Percentiles rank a stretch among this genome's conserved stretches.
phyloP scores from a whole-genome alignment of 179 eudicot species.

The Amaranthus tricolor region DNA sequence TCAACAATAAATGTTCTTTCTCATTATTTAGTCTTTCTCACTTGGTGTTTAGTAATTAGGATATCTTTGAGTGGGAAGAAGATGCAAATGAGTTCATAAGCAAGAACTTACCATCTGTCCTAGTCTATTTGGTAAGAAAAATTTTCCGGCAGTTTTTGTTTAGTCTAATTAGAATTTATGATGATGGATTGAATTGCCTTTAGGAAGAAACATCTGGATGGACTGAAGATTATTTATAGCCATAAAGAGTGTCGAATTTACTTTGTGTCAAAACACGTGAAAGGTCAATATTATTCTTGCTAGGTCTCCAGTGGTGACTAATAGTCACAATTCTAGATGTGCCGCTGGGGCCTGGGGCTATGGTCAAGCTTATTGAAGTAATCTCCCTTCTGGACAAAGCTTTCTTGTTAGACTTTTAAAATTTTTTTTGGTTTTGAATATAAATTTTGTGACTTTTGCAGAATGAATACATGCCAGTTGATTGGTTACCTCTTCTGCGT shows the following conservation, averaged over 20 bases:
- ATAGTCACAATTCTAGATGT: slow-evolving; percentile 39
- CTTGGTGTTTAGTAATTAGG: slow-evolving; percentile 41
- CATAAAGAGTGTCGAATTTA: slow-evolving; percentile 72
- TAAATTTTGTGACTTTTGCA: slow-evolving; percentile 27
- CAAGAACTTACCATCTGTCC: slow-evolving; percentile 68
- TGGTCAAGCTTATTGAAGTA: slow-evolving; percentile 64
- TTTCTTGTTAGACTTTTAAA: neutral
- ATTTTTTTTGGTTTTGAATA: slow-evolving; percentile 7
- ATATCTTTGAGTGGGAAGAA: slow-evolving; percentile 77
- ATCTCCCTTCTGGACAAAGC: neutral
- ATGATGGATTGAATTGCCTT: slow-evolving; percentile 22
- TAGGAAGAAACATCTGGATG: slow-evolving; percentile 81
- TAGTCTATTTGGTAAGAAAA: slow-evolving; percentile 40
- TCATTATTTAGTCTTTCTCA: neutral
- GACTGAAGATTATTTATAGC: slow-evolving; percentile 75
- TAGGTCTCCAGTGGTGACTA: slow-evolving; percentile 60
- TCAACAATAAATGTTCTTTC: neutral
- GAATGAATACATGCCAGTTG: slow-evolving; percentile 73
- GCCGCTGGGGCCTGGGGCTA: slow-evolving; percentile 56
- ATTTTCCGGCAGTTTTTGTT: neutral
- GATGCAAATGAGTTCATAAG: slow-evolving; percentile 77
- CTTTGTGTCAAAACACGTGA: slow-evolving; percentile 77
- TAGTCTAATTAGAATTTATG: slow-evolving; percentile 4
- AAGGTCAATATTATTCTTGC: slow-evolving; percentile 41
- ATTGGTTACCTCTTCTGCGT: slow-evolving; percentile 73